phyloP scores from a whole-genome alignment of 371 early-diverging fungal genomes.

The Rhizopus sp. region DNA sequence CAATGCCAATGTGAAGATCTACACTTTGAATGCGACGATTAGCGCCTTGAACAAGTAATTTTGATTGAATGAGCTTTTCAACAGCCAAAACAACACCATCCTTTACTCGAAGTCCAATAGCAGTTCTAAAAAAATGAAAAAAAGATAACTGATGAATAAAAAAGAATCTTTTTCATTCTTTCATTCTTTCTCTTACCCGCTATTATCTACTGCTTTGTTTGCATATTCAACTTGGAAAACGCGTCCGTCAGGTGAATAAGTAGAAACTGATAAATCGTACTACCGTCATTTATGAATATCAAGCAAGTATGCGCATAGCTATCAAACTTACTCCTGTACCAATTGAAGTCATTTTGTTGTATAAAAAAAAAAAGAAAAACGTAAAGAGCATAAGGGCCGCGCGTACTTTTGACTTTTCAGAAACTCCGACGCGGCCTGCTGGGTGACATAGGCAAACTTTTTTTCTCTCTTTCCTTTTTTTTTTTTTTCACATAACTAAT shows the following conservation, averaged over 20 bases:
- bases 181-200: slow-evolving; percentile 71
- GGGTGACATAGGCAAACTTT: slow-evolving; percentile 11
- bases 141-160: background rate
- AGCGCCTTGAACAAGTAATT: slow-evolving; percentile 89
- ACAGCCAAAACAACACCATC: slow-evolving; percentile 96
- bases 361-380: slow-evolving; percentile 11
- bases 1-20: slow-evolving; percentile 93
- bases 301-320: background rate
- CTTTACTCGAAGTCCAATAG: slow-evolving; percentile 91
- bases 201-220: slow-evolving; percentile 96
- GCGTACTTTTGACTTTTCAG: slow-evolving; percentile 18
- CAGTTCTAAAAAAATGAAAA: slow-evolving; percentile 57
- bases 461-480: background rate
- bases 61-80: slow-evolving; percentile 94
- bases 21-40: slow-evolving; percentile 93
- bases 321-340: slow-evolving; percentile 66
- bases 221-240: slow-evolving; percentile 99
- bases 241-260: slow-evolving; percentile 98
- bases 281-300: slow-evolving; percentile 25
- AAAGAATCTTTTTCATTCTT: background rate
- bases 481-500: background rate
- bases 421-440: slow-evolving; percentile 10
- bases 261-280: slow-evolving; percentile 97
- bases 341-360: slow-evolving; percentile 61
- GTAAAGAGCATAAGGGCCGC: slow-evolving; percentile 20